Percentiles rank a stretch among this genome's conserved stretches.
These are phyloP conservation scores for Dendrocalamus sinicus DNA, from an alignment of 176 grass and related monocot genomes.

Conservation along the genomic window DNA sequence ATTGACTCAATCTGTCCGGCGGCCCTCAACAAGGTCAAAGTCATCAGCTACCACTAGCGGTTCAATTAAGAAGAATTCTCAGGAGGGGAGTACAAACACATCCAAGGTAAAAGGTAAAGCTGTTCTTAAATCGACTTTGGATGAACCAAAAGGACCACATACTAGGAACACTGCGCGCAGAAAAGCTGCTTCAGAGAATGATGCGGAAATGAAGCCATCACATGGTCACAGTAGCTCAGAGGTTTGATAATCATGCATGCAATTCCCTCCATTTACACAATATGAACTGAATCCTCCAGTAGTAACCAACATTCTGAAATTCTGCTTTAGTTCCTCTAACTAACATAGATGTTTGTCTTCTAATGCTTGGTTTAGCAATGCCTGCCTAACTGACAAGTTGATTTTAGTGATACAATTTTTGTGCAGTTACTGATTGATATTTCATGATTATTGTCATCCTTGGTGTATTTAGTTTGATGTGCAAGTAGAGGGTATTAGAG, in stretches of 20 bases:
- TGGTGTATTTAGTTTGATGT: not conserved
- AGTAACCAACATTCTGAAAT: not conserved
- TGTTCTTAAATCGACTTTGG: slow-evolving; percentile 57
- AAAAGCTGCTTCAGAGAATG: slow-evolving; percentile 72
- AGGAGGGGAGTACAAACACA: slow-evolving; percentile 55
- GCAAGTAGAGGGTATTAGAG: not conserved
- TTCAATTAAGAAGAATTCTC: slow-evolving; percentile 57
- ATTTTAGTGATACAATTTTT: not conserved
- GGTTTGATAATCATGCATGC: slow-evolving; percentile 49
- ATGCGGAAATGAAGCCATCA: slow-evolving; percentile 60
- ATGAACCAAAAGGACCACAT: slow-evolving; percentile 63
- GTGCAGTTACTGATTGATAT: not conserved
- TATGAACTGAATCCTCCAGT: not conserved
- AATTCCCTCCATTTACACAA: slow-evolving; percentile 17
- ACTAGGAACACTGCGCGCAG: slow-evolving; percentile 68
- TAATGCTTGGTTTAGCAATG: slow-evolving; percentile 17
- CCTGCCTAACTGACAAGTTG: not conserved
- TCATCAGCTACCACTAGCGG: slow-evolving; percentile 56
- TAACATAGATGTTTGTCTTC: not conserved
- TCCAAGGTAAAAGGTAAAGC: slow-evolving; percentile 88
- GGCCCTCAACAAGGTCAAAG: slow-evolving; percentile 62
- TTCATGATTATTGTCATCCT: not conserved
- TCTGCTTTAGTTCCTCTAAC: not conserved
- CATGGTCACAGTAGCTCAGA: slow-evolving; percentile 71
- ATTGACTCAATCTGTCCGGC: slow-evolving; percentile 49